phyloP scores from a whole-genome alignment of 306 rosid genomes.

The Dryas alaskensis region DNA sequence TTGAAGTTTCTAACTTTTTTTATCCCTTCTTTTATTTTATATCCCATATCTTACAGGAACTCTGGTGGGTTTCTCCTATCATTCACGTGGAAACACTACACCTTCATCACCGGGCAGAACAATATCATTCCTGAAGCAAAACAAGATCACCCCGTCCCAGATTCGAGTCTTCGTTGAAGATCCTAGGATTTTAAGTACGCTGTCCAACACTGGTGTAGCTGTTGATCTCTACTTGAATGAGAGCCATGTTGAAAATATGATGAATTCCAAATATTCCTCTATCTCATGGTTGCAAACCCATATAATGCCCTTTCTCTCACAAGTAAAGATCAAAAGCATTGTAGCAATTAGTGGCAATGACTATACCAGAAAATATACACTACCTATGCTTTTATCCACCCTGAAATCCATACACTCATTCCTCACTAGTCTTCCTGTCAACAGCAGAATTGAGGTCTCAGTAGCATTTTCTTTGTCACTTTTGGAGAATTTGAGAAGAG shows the following conservation, averaged over 20 bases:
- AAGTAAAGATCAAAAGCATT: slow-evolving; percentile 39
- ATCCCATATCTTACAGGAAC: slow-evolving; percentile 35
- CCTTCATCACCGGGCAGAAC: slow-evolving; percentile 30
- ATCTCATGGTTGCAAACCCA: slow-evolving; percentile 43
- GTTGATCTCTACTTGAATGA: slow-evolving; percentile 55
- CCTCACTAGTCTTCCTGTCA: slow-evolving; percentile 33
- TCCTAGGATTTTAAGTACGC: slow-evolving; percentile 37
- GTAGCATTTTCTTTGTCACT: slow-evolving; percentile 54
- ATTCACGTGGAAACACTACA: slow-evolving; percentile 36
- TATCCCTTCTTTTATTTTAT: slow-evolving; percentile 4
- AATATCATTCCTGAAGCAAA: slow-evolving; percentile 37
- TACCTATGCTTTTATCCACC: slow-evolving; percentile 35
- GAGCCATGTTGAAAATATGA: slow-evolving; percentile 32
- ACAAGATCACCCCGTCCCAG: slow-evolving; percentile 42
- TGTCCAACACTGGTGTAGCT: slow-evolving; percentile 36
- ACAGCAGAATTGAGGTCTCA: slow-evolving; percentile 42
- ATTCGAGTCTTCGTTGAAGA: slow-evolving; percentile 39
- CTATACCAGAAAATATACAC: slow-evolving; percentile 28
- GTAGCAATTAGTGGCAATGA: slow-evolving; percentile 36
- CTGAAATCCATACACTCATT: slow-evolving; percentile 41
- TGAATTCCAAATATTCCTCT: slow-evolving; percentile 34
- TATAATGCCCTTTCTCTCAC: slow-evolving; percentile 38
- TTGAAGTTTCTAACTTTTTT: slow-evolving; percentile 11
- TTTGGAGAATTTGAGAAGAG: slow-evolving; percentile 38
- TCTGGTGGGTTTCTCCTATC: slow-evolving; percentile 50